These are phyloP conservation scores for Fusarium succisae DNA, from an alignment of 2,329 filamentous ascomycete genomes.

Conservation along the genomic window DNA sequence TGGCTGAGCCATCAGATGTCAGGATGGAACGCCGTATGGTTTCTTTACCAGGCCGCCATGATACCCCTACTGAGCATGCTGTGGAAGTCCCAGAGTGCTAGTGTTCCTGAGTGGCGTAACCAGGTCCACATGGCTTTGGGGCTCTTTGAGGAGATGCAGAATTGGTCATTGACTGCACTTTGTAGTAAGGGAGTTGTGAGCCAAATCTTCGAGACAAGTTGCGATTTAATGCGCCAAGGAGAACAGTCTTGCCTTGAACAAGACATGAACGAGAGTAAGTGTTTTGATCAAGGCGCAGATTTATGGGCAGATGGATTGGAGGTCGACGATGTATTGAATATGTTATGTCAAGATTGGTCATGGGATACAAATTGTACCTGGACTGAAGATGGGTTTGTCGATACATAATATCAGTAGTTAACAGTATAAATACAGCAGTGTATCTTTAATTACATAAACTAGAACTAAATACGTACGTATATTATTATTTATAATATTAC, in stretches of 20 bases:
- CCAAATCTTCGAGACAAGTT: not conserved
- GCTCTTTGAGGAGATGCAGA: not conserved
- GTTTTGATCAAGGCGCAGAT: not conserved
- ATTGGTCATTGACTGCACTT: not conserved
- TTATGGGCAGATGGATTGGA: not conserved
- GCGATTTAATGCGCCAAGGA: not conserved
- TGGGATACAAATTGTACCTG: not conserved
- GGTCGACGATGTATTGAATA: conserved; percentile 4
- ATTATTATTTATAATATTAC: too few relatives aligned
- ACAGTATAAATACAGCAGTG: not conserved
- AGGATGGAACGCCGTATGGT: conserved; percentile 10
- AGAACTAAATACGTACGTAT: too few relatives aligned
- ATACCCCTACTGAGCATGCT: not conserved
- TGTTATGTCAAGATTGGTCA: not conserved
- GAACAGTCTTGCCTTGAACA: not conserved
- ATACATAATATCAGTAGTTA: not conserved
- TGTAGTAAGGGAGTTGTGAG: not conserved
- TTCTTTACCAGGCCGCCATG: conserved; percentile 3
- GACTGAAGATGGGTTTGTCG: not conserved
- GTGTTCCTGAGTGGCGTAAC: not conserved
- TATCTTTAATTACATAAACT: too few relatives aligned
- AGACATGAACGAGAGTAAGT: not conserved
- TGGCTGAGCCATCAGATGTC: conserved; percentile 5
- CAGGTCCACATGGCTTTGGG: not conserved
- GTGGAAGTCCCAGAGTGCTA: not conserved